phyloP scores from a whole-genome alignment of 1,284 basidiomycete species.

The Moesziomyces globuligerus region DNA sequence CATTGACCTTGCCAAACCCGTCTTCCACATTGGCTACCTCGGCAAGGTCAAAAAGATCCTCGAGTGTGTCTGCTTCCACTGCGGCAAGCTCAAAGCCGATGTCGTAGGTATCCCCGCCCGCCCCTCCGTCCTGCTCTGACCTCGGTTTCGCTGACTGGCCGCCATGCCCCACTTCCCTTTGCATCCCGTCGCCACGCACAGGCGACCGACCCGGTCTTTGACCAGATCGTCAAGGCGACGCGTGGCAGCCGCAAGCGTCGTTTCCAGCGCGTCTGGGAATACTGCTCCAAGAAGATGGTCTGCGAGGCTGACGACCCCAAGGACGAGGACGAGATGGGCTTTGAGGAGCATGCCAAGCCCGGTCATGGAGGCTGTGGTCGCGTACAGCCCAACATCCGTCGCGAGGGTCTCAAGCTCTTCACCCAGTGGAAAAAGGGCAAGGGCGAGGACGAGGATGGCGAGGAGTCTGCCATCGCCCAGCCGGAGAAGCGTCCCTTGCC shows the following conservation, averaged over 20 bases:
- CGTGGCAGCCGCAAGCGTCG: constrained; percentile 59
- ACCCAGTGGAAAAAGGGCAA: constrained; percentile 94
- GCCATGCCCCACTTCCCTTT: background rate
- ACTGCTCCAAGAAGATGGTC: constrained; percentile 64
- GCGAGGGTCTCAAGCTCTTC: constrained; percentile 94
- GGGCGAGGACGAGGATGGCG: constrained; percentile 81
- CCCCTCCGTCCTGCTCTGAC: background rate
- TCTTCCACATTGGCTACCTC: constrained; percentile 97
- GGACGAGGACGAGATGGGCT: constrained; percentile 64
- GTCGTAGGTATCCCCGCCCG: constrained; percentile 35
- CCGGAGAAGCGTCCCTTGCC: constrained; percentile 89
- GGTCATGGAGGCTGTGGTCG: constrained; percentile 94
- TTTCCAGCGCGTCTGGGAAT: constrained; percentile 66
- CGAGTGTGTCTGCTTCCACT: constrained; percentile 98
- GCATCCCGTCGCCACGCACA: background rate
- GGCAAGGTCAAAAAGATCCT: constrained; percentile 99
- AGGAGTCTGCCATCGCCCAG: constrained; percentile 73
- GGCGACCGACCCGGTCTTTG: constrained; percentile 63
- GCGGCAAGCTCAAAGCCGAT: constrained; percentile 96
- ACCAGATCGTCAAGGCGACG: constrained; percentile 58
- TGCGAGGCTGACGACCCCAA: constrained; percentile 75
- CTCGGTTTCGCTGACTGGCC: background rate
- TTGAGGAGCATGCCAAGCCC: constrained; percentile 69
- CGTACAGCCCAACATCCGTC: constrained; percentile 87
- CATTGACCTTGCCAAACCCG: constrained; percentile 94